Base-by-base conservation (phyloP, 2,329 filamentous ascomycete species). In the Cladosporium velox region DNA sequence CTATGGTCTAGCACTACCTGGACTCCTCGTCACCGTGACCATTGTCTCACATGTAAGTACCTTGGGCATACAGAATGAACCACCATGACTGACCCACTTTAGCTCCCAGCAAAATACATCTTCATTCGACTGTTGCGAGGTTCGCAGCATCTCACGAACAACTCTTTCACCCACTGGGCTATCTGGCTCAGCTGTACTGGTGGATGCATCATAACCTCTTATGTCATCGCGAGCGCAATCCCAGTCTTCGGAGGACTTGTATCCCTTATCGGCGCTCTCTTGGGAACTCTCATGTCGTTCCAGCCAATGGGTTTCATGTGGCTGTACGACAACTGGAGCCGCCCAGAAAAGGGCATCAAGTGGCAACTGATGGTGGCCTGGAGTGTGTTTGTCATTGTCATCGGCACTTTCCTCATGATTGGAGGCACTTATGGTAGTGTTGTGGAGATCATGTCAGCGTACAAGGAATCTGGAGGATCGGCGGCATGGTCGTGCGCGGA, bases 331-430 rank as follows among this genome's bases (percentile, higher is more conserved):
- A 57, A 65, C 38, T 62, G 41, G 35, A 65, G 65, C 44, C 21
- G 15, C 34, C 59, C 24, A 24, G 62, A 68, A 21, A 64, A 65
- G 21, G 55, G 57, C 10, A 47, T 61, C 18, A 58, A 52, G 26
- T 65, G 65, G 72, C 10, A 78, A 26, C 75, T 84, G 6, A 75
- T 83, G 0, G 73, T 84, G 10, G 54, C 71, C 12, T 85, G 83
- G 82, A 85, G 81, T 0, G 44, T 79, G 24, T 83, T 85, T 68
- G 83, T 83, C 0, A 75, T 85, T 58, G 70, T 84, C 59, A 82
- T 85, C 21, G 80, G 80, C 4, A 75, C 70, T 0, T 83, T 83
- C 67, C 68, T 83, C 10, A 82, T 79, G 74, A 70, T 83, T 55
- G 78, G 75, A 4, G 81, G 81, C 0, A 83, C 81, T 0, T 64